Conservation (phyloP, 139 green algal genomes). For the Picochlorum sp. region DNA sequence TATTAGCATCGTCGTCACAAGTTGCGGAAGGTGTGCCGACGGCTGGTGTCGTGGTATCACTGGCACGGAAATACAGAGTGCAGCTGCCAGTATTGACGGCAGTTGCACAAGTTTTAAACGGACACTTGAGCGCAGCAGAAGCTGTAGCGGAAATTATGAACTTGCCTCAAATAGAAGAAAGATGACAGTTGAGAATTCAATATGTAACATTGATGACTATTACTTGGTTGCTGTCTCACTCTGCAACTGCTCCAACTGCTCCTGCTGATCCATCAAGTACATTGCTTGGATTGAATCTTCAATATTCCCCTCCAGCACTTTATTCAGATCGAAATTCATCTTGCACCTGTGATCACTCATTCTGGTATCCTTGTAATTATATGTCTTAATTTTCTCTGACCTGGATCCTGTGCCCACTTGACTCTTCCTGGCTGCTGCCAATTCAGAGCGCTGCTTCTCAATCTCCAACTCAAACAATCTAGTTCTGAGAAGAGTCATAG, state of each 20-base stretch:
- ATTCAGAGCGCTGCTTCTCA: conserved; percentile 74
- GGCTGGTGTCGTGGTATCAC: conserved; percentile 76
- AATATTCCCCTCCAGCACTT: conserved; percentile 70
- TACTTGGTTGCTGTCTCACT: conserved; percentile 1
- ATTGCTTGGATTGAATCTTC: conserved; percentile 74
- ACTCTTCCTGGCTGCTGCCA: conserved; percentile 47
- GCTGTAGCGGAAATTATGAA: conserved; percentile 91
- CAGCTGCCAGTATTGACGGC: conserved; percentile 93
- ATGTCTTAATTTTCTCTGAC: conserved; percentile 98
- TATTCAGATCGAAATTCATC: conserved; percentile 90
- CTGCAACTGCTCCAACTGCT: conserved; percentile 64
- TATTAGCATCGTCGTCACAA: conserved; percentile 63
- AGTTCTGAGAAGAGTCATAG: conserved; percentile 78
- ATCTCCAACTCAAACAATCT: conserved; percentile 91
- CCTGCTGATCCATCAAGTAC: conserved; percentile 74
- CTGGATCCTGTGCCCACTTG: conserved; percentile 79
- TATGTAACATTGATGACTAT: conserved; percentile 10
- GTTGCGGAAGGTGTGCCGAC: conserved; percentile 93
- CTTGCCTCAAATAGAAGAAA: conserved; percentile 91
- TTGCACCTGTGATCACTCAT: conserved; percentile 90
- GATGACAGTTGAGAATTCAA: conserved; percentile 21
- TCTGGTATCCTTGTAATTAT: conserved; percentile 97
- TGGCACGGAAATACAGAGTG: conserved; percentile 86
- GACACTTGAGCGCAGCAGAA: conserved; percentile 64
- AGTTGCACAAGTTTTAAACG: conserved; percentile 83